These are phyloP conservation scores for Tephrocybe sp. DNA, from an alignment of 768 basidiomycete species.

Conservation along the genomic window DNA sequence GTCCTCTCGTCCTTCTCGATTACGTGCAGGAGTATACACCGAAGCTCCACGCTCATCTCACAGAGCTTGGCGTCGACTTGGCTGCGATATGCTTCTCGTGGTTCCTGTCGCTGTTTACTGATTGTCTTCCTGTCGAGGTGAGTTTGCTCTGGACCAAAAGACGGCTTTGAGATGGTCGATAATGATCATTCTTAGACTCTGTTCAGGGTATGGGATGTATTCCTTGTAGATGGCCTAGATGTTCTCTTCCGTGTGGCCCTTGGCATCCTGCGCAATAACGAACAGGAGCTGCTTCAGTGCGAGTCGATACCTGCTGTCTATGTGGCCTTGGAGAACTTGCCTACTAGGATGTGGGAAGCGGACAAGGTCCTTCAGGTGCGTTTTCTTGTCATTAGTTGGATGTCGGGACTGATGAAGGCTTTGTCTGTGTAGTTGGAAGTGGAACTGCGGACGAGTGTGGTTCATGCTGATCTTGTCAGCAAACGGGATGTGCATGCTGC, in stretches of 20 bases:
- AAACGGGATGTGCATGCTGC: conserved; percentile 52
- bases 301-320: conserved; percentile 89
- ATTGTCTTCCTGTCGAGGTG: conserved; percentile 94
- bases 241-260: conserved; percentile 90
- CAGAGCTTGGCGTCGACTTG: conserved; percentile 82
- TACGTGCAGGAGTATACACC: conserved; percentile 79
- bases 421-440: conserved; percentile 42
- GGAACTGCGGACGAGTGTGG: conserved; percentile 51
- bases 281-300: conserved; percentile 78
- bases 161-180: not conserved
- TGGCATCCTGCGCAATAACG: conserved; percentile 80
- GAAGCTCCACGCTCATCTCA: conserved; percentile 72
- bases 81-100: conserved; percentile 97
- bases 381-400: conserved; percentile 1
- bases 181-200: conserved; percentile 58
- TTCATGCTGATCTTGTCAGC: conserved; percentile 54
- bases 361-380: conserved; percentile 86
- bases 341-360: conserved; percentile 91
- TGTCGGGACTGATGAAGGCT: not conserved
- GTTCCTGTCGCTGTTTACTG: conserved; percentile 96
- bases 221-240: conserved; percentile 90
- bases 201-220: conserved; percentile 95
- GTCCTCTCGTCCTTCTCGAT: conserved; percentile 87
- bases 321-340: conserved; percentile 83
- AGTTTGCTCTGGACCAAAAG: conserved; percentile 13